Evolutionary conservation across 306 rosid species (phyloP).

Genomic region (Adenanthera pavonina): DNA sequence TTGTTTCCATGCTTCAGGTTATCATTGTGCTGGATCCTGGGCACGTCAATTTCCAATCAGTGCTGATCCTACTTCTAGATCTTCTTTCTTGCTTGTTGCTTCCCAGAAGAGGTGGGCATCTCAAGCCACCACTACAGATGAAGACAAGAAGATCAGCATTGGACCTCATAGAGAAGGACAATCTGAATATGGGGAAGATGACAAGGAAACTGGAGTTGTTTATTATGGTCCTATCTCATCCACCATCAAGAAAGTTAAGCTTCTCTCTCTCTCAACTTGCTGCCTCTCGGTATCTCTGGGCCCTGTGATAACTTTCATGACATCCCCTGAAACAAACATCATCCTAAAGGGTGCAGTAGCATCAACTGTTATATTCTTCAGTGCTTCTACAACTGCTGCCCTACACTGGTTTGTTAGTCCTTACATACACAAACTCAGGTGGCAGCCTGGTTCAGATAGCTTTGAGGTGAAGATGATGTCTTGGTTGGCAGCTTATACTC

Average conservation of each 20-base stretch:
- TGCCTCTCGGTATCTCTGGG: constrained; percentile 83
- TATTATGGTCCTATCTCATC: constrained; percentile 82
- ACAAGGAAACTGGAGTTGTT: constrained; percentile 58
- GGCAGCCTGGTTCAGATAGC: constrained; percentile 90
- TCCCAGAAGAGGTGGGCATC: constrained; percentile 74
- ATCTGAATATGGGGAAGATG: constrained; percentile 44
- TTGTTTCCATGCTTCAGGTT: constrained; percentile 54
- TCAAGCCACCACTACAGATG: constrained; percentile 58
- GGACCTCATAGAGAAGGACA: constrained; percentile 64
- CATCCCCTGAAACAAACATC: constrained; percentile 82
- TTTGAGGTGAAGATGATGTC: constrained; percentile 86
- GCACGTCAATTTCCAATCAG: constrained; percentile 30
- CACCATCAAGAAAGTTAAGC: constrained; percentile 88
- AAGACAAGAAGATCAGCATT: constrained; percentile 75
- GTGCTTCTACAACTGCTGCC: constrained; percentile 74
- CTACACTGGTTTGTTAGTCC: constrained; percentile 95
- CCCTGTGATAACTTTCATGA: constrained; percentile 90
- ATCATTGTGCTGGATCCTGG: constrained; percentile 49
- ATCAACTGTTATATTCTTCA: constrained; percentile 71
- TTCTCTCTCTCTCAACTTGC: constrained; percentile 89
- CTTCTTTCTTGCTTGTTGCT: constrained; percentile 38
- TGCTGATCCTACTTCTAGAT: constrained; percentile 39
- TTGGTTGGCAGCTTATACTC: constrained; percentile 66
- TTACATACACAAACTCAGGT: constrained; percentile 77
- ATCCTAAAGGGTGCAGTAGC: constrained; percentile 89